Evolutionary conservation across 495 filamentous ascomycete genomes (phyloP), one percentile per base, ranked within the genome.

Genomic region (Penicillium psychrofluorescens): DNA sequence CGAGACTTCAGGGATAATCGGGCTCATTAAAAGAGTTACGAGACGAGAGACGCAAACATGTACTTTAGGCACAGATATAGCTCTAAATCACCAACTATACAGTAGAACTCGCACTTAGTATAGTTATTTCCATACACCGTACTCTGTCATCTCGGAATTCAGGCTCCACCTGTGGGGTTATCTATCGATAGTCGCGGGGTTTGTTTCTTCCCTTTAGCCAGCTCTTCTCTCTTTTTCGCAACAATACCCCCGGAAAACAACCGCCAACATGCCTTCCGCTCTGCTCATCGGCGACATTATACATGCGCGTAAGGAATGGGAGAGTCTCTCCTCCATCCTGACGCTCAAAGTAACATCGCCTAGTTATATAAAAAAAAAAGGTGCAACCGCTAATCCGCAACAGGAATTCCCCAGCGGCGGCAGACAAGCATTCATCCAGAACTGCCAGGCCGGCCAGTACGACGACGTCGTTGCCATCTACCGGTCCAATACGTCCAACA

Each of bases 391-490:
- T 13, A 7, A 11, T 10, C n/a, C 13, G 44, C 32, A 48, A n/a
- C 31, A 83, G 79, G 69, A 78, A 67, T 75, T 80, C 49, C 68
- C 65, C 28, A 56, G 56, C 4, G 77, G 74, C 7, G 73, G 64
- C 11, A 63, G 78, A 32, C 64, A 71, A 38, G 68, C 74, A 13
- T 79, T 80, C 53, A 55, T 81, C 38, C 49, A 63, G 35, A 72
- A 74, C 46, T 78, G 72, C 55, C 67, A 69, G 45, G 49, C 64
- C 8, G 77, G 79, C 13, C 61, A 70, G 44, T 80, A 78, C 46
- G 71, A 80, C 36, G 77, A 79, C 39, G 71, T 82, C 2, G 61
- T 75, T 6, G 79, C 62, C 1, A 70, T 83, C 38, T 81, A 80
- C 44, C 64, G 80, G 16, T 81, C 77, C 16, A 81, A 79, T 44